Base-by-base conservation (phyloP, 140 eudicot species). In the Ambrosia hybrid region DNA sequence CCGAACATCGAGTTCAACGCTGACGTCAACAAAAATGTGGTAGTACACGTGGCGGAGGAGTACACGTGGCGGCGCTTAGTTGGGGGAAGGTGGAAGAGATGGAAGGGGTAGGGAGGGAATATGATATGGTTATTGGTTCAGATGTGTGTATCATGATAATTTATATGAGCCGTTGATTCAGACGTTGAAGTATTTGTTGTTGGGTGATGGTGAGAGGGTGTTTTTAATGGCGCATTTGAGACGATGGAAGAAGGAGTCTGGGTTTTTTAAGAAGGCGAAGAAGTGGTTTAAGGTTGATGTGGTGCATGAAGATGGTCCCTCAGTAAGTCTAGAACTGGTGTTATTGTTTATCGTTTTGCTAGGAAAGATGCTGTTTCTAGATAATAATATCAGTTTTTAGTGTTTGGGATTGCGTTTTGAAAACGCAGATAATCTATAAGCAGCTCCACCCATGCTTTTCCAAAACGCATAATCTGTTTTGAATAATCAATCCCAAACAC, bases 191-290 rank as follows among this genome's bases (percentile, higher is more conserved):
- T 90, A 17, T 46, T 61, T 93, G 17, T 45, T 90, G 81, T 41
- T 83, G 16, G n/a, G 73, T 59, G 74, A 21, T 67, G 58, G 67
- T 67, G 83, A 71, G 73, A 68, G 73, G 72, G 89, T 82, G 83
- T 93, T 93, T 76, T 55, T 93, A 72, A 93, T 93, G 98, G 91
- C 81, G 33, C 98, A 93, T 86, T 74, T 90, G 86, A 85, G 83
- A 82, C 76, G 98, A 73, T 93, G 98, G 98, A 90, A 90, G 84
- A 93, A 93, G 77, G 98, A 93, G 45, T 73, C 86, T 11, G 85
- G 76, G 4, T 93, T 90, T 62, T 93, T 90, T 45, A 90, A 82
- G 80, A 87, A 68, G 59, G 96, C 91, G 0, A 93, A 72, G 67
- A 93, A 87, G 85, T 12, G 68, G 13, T 93, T 90, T 76, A 71